Evolutionary conservation across 164 flowering plant genomes (phyloP), one percentile per base, ranked within the genome.

Genomic region (Cinnamomum chago): DNA sequence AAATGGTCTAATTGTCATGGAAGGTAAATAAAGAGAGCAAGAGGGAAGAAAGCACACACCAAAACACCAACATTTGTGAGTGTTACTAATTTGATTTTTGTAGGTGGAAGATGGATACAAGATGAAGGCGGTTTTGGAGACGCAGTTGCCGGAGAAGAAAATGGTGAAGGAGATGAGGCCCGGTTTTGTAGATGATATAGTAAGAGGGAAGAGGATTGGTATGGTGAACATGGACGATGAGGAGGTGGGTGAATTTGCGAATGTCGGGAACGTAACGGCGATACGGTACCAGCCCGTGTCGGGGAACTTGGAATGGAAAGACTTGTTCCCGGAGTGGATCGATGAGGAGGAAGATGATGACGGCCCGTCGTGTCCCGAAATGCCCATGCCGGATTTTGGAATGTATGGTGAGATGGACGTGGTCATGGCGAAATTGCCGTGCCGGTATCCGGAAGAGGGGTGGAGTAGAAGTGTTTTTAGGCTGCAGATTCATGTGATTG

Each of bases 261-360:
- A 1, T 9, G 35, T 65, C 4, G 90, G 86, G 13, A 77, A 87
- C 11, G 76, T 69, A 0, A 78, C 76, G 5, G 81, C 76, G 0
- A 50, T 93, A 7, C 27, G 23, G 2, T 89, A 88, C 68, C 81
- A 86, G 3, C 76, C 69, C 1, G 97, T 86, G 1, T 88, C 98
- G 1, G 71, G 76, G 35, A 68, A 35, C 10, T 85, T 94, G 23
- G 78, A 88, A 72, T 96, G 99, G 99, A 78, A 81, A 62, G 83
- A 92, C 70, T 65, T 96, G 67, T 96, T 89, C 75, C 99, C 98
- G 0, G 99, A 94, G 65, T 94, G 97, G 97, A 91, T 95, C n/a
- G 97, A 93, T 51, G 99, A 95, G 40, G 98, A 93, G 58, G 95
- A 93, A 79, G 97, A 93, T 58, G 79, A 62, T 14, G 92, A 90